Base-by-base conservation (phyloP, 345 rosid genomes). In the Eucalyptus caleyi region DNA sequence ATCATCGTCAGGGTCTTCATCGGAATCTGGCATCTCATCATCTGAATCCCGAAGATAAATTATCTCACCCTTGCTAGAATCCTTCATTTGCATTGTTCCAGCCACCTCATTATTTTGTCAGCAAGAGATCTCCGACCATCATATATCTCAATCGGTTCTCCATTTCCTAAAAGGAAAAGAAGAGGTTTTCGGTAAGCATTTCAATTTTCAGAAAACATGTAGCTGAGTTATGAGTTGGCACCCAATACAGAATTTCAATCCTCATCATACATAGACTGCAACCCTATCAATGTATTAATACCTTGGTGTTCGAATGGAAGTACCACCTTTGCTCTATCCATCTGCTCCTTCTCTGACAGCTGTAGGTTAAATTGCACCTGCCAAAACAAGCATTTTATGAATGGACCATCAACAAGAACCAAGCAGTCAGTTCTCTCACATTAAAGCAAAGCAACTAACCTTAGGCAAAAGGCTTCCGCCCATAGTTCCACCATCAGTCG, bases 261-360 rank as follows among this genome's bases (percentile, higher is more conserved):
- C 37, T 62, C 37, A 53, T 26, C 6, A 53, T 45, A 49, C 50
- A 56, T 80, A 90, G 81, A 59, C 62, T 32, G 51, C 72, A 37
- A 47, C 19, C 65, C 40, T 65, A 19, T 82, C 42, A 9, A 40
- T 3, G 14, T 47, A 88, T 77, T 81, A 44, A 50, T 89, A 96
- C 99, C 99, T 97, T 98, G 99, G 92, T 96, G 99, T 94, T 98
- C 99, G 89, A 96, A 97, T 81, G 99, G 99, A 93, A 98, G 99
- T 45, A 98, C 94, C 88, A 96, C 99, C 54, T 93, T 98, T 49
- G 96, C 99, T 91, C 95, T 94, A 30, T 96, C 99, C 14, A 90
- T 88, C 51, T 89, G 94, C 91, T 98, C 99, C 92, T 96, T 95
- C 94, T 96, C 97, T 72, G 98, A 95, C 54, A 98, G 90, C 86